Conservation (phyloP, 257 asterid genomes). For the Scutellaria galericulata region DNA sequence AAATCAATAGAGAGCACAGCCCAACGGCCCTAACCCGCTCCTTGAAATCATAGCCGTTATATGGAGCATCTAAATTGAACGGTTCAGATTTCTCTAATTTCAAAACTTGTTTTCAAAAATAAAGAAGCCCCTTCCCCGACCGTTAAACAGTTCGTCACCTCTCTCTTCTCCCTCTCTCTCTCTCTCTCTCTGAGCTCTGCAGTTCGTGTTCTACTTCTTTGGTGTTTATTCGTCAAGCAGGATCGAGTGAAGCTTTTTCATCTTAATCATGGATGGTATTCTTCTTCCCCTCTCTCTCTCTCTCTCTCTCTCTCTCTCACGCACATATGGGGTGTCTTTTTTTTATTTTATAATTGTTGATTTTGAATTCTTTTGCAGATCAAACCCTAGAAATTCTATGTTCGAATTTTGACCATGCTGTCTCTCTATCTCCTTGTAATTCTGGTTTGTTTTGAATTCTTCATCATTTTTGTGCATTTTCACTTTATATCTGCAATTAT, state of each 20-base stretch:
- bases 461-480: neutral
- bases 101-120: conserved; percentile 37
- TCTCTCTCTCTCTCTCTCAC: conserved; percentile 11
- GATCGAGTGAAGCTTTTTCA: neutral
- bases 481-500: neutral
- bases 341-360: neutral
- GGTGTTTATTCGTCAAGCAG: conserved; percentile 2
- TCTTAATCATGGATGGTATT: conserved; percentile 65
- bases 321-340: neutral
- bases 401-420: conserved; percentile 49
- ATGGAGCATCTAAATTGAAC: conserved; percentile 23
- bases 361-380: conserved; percentile 41
- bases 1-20: neutral
- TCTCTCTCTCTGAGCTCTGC: conserved; percentile 32
- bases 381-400: conserved; percentile 58
- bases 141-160: conserved; percentile 40
- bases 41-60: conserved; percentile 53
- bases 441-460: conserved; percentile 37
- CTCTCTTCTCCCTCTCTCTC: neutral
- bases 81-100: conserved; percentile 50
- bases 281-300: conserved; percentile 22
- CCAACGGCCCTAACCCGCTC: conserved; percentile 21
- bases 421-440: conserved; percentile 44
- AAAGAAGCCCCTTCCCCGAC: conserved; percentile 37
- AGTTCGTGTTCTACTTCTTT: conserved; percentile 25